Base-by-base conservation (phyloP, 139 green algal species). In the Chlamydomonas incerta region DNA sequence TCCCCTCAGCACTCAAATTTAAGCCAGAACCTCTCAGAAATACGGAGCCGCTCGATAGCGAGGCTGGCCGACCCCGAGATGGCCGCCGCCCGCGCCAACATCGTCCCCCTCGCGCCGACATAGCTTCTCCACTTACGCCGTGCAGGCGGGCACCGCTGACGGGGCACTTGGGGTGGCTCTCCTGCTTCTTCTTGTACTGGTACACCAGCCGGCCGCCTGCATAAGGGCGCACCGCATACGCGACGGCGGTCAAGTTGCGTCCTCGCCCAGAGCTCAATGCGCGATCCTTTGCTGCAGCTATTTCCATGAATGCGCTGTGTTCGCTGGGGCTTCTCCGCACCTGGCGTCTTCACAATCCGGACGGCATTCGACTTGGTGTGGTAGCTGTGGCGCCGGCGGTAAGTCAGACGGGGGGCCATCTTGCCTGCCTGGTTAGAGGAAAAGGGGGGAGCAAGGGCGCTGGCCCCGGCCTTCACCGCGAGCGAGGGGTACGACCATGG, bases 281-380 rank as follows among this genome's bases (percentile, higher is more conserved):
- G 41, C 41, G 41, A 50, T 50, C 41, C 41, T 50, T 5, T 8
- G 41, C 41, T 50, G 41, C 41, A 50, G 41, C 5, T 50, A 8
- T 50, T 50, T 50, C 41, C 41, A 50, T 50, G 41, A 5, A 50
- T 8, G 5, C 8, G 8, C 5, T 13, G 41, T 8, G 41, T 50
- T 8, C 41, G 41, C 41, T 50, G 41, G 8, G 41, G 8, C 41
- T 50, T 8, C 41, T 50, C 26, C 85, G 37, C 81, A 98, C 97
- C 97, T 80, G 98, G 98, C 0, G 97, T 99, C 92, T 96, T 97
- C 52, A 99, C 92, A 65, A 97, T 93, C 33, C 95, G 90, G 37
- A 91, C 95, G 87, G 94, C 94, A 94, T 99, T 99, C 60, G 92
- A 97, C 90, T 93, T 93, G 67, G 96, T 99, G 92, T 96, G 94